Conservation (phyloP, 345 rosid genomes). For the Gossypium arboreum region DNA sequence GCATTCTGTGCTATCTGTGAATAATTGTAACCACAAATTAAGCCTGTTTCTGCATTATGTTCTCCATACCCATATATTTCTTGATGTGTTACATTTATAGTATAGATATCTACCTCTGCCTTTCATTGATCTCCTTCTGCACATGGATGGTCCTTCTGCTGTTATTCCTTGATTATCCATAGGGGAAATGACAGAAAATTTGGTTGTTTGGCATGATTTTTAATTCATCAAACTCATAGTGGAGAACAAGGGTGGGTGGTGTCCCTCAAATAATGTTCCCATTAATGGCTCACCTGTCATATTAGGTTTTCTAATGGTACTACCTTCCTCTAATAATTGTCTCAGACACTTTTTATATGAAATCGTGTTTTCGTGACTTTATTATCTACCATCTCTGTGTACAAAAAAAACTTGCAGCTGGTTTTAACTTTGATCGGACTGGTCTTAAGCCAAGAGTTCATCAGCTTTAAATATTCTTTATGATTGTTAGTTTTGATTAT, state of each 20-base stretch:
- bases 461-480: background rate
- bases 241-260: background rate
- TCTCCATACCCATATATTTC: background rate
- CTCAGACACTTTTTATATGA: background rate
- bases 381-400: background rate
- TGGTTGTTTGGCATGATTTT: background rate
- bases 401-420: background rate
- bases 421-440: background rate
- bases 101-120: slow-evolving; percentile 14
- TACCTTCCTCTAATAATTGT: background rate
- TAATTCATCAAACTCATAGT: background rate
- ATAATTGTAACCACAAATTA: background rate
- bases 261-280: slow-evolving; percentile 2
- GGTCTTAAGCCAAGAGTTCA: background rate
- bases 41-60: background rate
- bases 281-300: background rate
- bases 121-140: slow-evolving; percentile 7
- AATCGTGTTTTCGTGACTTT: background rate
- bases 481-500: background rate
- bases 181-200: background rate
- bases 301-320: background rate
- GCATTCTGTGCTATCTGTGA: background rate
- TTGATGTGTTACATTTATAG: slow-evolving; percentile 24
- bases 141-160: slow-evolving; percentile 17
- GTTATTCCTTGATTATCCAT: background rate